Conservation (phyloP, 129 eudicot genomes). For the Flaveria bidentis region DNA sequence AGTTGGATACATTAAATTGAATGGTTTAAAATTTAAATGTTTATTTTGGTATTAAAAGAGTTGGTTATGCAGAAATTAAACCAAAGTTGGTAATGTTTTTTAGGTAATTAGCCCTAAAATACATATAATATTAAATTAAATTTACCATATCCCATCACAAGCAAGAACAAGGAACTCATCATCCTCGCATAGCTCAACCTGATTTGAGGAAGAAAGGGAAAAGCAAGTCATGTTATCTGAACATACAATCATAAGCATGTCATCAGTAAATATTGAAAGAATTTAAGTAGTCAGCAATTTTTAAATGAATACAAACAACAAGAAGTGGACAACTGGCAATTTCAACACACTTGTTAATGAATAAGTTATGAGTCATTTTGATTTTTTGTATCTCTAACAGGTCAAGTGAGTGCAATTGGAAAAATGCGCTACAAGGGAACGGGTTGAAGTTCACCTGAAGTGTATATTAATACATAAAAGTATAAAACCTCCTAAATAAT, state of each 20-base stretch:
- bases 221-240: constrained; percentile 26
- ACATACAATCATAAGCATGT: constrained; percentile 22
- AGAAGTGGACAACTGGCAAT: background rate
- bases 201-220: constrained; percentile 25
- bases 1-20: background rate
- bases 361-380: background rate
- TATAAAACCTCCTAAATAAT: background rate
- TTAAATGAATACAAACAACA: constrained; percentile 4
- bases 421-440: background rate
- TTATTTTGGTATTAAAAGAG: background rate
- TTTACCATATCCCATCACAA: constrained; percentile 88
- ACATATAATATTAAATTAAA: background rate
- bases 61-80: background rate
- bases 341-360: background rate
- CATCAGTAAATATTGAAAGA: constrained; percentile 9
- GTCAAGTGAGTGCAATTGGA: background rate
- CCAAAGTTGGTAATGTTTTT: background rate
- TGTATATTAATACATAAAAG: background rate
- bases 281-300: constrained; percentile 6
- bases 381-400: background rate
- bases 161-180: constrained; percentile 90
- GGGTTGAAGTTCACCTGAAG: background rate
- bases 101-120: background rate
- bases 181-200: constrained; percentile 78
- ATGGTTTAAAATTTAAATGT: background rate